A percentile compares a stretch with the other conserved stretches of the same genome.
Evolutionary conservation across 164 flowering plant species (phyloP).

Genomic region (Umbellularia californica): DNA sequence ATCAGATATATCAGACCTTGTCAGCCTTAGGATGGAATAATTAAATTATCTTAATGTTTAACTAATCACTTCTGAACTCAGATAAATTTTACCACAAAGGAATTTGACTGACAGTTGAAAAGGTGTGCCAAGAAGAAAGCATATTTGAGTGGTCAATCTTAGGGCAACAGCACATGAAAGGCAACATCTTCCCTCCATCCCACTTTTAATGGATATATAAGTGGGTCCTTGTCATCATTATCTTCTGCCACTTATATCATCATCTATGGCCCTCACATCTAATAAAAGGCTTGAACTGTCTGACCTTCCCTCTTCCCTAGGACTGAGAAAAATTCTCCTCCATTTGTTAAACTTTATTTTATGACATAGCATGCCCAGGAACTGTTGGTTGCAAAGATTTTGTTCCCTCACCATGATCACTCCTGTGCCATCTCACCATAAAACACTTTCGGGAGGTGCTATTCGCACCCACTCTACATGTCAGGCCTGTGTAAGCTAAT

Average conservation of each 20-base stretch:
- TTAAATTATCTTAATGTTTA: no score
- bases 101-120: no score
- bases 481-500: no score
- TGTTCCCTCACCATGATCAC: slow-evolving; percentile 7
- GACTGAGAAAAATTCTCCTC: not conserved
- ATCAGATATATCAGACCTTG: no score
- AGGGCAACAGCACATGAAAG: not conserved
- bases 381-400: not conserved
- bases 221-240: slow-evolving; percentile 20
- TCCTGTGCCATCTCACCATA: not conserved
- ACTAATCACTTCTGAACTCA: no score
- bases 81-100: no score
- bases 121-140: not conserved
- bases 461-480: no score
- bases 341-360: not conserved
- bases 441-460: no score
- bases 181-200: not conserved
- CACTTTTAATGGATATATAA: slow-evolving; percentile 6
- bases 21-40: no score
- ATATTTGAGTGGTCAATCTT: not conserved
- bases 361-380: not conserved
- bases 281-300: not conserved
- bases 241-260: slow-evolving; percentile 15
- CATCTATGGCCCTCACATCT: not conserved
- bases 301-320: not conserved